Evolutionary conservation across 1,284 basidiomycete species (phyloP).

Genomic region (Malassezia caprae): DNA sequence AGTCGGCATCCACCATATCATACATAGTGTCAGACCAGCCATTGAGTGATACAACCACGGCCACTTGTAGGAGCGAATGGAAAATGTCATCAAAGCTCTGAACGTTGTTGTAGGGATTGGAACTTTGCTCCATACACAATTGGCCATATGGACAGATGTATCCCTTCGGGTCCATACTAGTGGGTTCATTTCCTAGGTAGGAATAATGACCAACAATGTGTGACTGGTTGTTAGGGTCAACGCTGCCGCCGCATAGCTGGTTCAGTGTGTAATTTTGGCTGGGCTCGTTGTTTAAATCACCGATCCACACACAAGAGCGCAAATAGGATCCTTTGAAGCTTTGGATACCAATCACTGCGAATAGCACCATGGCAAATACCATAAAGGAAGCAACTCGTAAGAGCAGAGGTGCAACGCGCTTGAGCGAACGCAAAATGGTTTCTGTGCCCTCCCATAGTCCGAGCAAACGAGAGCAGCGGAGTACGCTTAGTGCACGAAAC

Average conservation of each 20-base stretch:
- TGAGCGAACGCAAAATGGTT: conserved; percentile 88
- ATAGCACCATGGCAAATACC: conserved; percentile 75
- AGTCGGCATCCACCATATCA: conserved; percentile 79
- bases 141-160: conserved; percentile 46
- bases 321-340: conserved; percentile 44
- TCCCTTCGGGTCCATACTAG: conserved; percentile 29
- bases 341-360: conserved; percentile 55
- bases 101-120: conserved; percentile 62
- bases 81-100: conserved; percentile 87
- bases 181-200: neutral
- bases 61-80: conserved; percentile 67
- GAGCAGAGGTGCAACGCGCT: conserved; percentile 76
- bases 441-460: conserved; percentile 81
- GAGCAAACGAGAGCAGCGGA: conserved; percentile 71
- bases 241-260: conserved; percentile 41
- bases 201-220: conserved; percentile 15
- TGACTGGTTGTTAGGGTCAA: conserved; percentile 14
- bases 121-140: conserved; percentile 36
- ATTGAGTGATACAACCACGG: conserved; percentile 64
- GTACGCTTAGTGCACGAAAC: conserved; percentile 79
- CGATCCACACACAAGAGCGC: conserved; percentile 42
- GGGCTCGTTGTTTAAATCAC: conserved; percentile 27
- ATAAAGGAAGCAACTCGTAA: conserved; percentile 83
- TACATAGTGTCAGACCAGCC: conserved; percentile 65
- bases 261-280: conserved; percentile 30